These are phyloP conservation scores for Cyclotella cryptica DNA, from an alignment of 108 stramenopile genomes.

Conservation along the genomic window DNA sequence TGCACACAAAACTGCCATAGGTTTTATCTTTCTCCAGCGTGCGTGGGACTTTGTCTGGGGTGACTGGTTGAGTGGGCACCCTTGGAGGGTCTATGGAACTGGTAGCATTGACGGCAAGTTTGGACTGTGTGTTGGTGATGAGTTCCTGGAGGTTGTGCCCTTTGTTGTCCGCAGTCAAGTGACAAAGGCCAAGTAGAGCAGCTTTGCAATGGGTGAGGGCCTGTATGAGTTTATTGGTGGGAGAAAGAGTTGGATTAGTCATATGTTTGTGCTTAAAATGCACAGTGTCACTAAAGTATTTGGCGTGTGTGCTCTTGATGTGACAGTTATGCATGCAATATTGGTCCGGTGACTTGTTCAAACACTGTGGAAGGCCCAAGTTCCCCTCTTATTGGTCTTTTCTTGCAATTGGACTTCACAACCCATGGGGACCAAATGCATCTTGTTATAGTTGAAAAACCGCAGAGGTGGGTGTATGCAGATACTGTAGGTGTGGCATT, in stretches of 20 bases:
- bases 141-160: no score
- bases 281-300: constrained; percentile 5
- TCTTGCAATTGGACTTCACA: constrained; percentile 38
- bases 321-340: not conserved
- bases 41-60: no score
- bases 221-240: constrained; percentile 11
- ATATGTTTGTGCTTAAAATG: constrained; percentile 21
- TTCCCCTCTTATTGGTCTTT: not conserved
- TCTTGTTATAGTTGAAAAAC: constrained; percentile 51
- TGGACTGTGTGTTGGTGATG: no score
- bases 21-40: no score
- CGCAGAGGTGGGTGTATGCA: constrained; percentile 15
- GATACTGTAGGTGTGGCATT: no score
- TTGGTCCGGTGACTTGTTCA: constrained; percentile 24
- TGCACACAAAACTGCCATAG: no score
- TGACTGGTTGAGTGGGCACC: constrained; percentile 15
- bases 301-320: not conserved
- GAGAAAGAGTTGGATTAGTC: constrained; percentile 10
- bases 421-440: constrained; percentile 56
- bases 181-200: no score
- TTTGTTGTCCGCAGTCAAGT: no score
- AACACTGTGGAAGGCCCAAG: constrained; percentile 28
- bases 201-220: constrained; percentile 3
- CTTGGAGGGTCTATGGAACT: not conserved
- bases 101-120: no score